These are phyloP conservation scores for Penicillium egyptiacum DNA, from an alignment of 495 filamentous ascomycete genomes.

Conservation along the genomic window DNA sequence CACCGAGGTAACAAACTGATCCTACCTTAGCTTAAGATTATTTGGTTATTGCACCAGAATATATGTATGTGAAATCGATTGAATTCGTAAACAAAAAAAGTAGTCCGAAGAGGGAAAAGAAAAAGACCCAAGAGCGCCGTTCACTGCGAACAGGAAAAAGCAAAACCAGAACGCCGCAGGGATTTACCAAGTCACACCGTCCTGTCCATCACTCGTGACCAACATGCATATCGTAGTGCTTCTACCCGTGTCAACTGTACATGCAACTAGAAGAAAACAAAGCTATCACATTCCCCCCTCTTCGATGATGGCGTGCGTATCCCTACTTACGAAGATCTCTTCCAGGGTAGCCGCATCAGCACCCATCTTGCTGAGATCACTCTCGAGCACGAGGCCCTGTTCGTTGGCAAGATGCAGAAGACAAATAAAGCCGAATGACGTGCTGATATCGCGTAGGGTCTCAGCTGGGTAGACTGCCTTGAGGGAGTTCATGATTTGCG, in stretches of 20 bases:
- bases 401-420: slow-evolving; percentile 95
- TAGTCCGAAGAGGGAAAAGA: not conserved
- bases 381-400: slow-evolving; percentile 74
- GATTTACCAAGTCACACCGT: slow-evolving; percentile 22
- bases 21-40: not conserved
- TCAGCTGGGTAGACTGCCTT: slow-evolving; percentile 81
- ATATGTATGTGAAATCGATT: not conserved
- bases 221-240: slow-evolving; percentile 14
- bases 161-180: slow-evolving; percentile 31
- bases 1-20: not conserved
- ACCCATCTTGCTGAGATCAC: slow-evolving; percentile 40
- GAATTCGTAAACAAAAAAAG: slow-evolving; percentile 9
- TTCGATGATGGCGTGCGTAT: slow-evolving; percentile 43
- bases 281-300: slow-evolving; percentile 36
- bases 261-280: slow-evolving; percentile 16
- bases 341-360: slow-evolving; percentile 35
- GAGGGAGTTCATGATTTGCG: slow-evolving; percentile 82
- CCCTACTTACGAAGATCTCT: slow-evolving; percentile 46
- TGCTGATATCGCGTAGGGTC: slow-evolving; percentile 90
- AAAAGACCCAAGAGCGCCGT: slow-evolving; percentile 14
- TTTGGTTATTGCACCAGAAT: not conserved
- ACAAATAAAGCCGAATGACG: slow-evolving; percentile 96
- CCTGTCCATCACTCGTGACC: slow-evolving; percentile 28
- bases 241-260: slow-evolving; percentile 26
- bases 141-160: slow-evolving; percentile 27